phyloP scores from a whole-genome alignment of 805 yeast species.

The Yarrowia deformans region DNA sequence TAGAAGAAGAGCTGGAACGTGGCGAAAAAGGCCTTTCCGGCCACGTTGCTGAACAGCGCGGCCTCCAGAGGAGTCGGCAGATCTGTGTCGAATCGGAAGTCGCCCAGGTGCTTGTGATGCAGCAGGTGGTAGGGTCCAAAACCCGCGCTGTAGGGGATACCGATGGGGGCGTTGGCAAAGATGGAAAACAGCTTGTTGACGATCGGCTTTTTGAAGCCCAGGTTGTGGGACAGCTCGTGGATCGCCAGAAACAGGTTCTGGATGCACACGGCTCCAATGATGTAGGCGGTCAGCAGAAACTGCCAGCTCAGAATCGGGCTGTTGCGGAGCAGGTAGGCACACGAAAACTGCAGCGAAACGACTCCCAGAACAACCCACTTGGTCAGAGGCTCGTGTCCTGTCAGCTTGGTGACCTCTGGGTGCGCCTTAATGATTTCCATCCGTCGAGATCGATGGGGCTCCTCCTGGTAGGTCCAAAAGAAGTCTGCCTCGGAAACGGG shows the following conservation, averaged over 20 bases:
- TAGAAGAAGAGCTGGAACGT: constrained; percentile 88
- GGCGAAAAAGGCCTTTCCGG: constrained; percentile 90
- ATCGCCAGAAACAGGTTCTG: constrained; percentile 87
- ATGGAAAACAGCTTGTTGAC: constrained; percentile 80
- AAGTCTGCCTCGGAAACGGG: constrained; percentile 50
- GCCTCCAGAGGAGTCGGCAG: constrained; percentile 85
- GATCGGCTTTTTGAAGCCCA: constrained; percentile 79
- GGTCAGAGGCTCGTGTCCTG: constrained; percentile 87
- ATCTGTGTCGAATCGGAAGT: constrained; percentile 82
- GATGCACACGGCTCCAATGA: constrained; percentile 84
- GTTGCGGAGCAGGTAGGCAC: constrained; percentile 68
- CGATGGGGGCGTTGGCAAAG: constrained; percentile 82
- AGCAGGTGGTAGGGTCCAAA: constrained; percentile 89
- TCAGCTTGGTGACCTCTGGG: constrained; percentile 79
- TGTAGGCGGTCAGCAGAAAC: constrained; percentile 70
- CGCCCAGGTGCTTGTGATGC: constrained; percentile 91
- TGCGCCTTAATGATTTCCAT: constrained; percentile 74
- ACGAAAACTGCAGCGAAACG: constrained; percentile 68
- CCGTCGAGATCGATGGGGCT: constrained; percentile 80
- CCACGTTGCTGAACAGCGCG: constrained; percentile 69
- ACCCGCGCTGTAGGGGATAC: constrained; percentile 88
- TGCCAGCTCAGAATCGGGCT: constrained; percentile 60
- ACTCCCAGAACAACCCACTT: constrained; percentile 75
- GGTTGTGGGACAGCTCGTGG: constrained; percentile 86
- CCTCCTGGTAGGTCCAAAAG: constrained; percentile 82